phyloP scores from a whole-genome alignment of 208 protist species.

The Kentomonas sorsogonicus region DNA sequence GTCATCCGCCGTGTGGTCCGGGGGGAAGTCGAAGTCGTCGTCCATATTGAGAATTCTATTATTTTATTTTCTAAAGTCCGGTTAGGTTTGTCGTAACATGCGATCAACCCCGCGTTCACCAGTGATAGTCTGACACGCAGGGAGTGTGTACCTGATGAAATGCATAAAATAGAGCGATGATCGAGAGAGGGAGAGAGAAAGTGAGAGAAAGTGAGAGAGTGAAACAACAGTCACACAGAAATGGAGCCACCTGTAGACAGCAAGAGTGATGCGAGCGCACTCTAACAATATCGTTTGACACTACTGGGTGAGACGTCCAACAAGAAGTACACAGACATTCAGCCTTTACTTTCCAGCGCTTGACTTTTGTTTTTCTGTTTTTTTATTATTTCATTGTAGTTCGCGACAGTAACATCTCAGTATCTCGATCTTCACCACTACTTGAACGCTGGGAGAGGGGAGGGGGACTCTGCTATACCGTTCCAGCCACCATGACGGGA shows the following conservation, averaged over 20 bases:
- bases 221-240: background rate
- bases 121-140: too few species aligned
- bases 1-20: slow-evolving; percentile 42
- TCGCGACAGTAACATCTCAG: slow-evolving; percentile 7
- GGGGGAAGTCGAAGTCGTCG: slow-evolving; percentile 80
- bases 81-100: background rate
- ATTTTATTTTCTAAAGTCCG: background rate
- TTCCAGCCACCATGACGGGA: too few species aligned
- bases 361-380: slow-evolving; percentile 1
- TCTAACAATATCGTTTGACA: background rate
- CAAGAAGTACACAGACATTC: background rate
- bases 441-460: too few species aligned
- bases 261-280: background rate
- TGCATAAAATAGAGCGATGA: slow-evolving; percentile 2
- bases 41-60: slow-evolving; percentile 25
- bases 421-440: too few species aligned
- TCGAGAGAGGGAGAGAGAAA: slow-evolving; percentile 1
- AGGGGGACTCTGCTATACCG: too few species aligned
- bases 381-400: background rate
- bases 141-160: slow-evolving; percentile 25
- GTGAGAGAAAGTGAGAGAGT: background rate
- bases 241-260: background rate
- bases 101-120: background rate
- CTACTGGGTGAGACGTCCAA: background rate
- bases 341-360: background rate